Percentiles rank a stretch among this genome's conserved stretches.
These are phyloP conservation scores for Craterostigma plantagineum DNA, from an alignment of 257 asterid species.

Conservation along the genomic window DNA sequence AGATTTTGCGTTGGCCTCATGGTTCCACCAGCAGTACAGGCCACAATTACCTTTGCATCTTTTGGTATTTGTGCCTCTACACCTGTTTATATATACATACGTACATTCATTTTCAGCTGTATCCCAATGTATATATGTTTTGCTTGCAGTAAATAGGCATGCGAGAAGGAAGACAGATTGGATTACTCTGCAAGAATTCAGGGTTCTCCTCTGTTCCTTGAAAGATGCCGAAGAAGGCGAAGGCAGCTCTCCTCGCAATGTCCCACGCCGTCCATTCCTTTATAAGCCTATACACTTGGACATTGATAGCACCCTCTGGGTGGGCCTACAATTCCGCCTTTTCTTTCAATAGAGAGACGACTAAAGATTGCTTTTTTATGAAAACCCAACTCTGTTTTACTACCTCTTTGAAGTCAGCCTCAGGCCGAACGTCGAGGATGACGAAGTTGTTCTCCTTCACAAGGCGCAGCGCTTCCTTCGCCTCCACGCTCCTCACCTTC, in stretches of 20 bases:
- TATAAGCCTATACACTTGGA: conserved; percentile 85
- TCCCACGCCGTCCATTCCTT: conserved; percentile 99
- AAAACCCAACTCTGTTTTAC: background rate
- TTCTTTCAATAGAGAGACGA: too few species aligned
- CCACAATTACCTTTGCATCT: conserved; percentile 70
- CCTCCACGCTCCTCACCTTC: conserved; percentile 87
- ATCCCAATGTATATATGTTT: background rate
- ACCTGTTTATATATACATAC: conserved; percentile 20
- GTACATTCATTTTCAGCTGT: too few species aligned
- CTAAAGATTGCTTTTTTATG: background rate
- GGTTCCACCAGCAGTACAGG: conserved; percentile 85
- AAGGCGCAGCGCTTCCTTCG: conserved; percentile 70
- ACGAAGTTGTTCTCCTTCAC: conserved; percentile 66
- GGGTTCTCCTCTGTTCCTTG: conserved; percentile 96
- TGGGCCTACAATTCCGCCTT: conserved; percentile 28
- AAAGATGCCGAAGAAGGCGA: conserved; percentile 87
- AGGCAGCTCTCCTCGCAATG: conserved; percentile 85
- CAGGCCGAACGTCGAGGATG: conserved; percentile 88
- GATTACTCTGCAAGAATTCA: conserved; percentile 51
- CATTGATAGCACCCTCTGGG: conserved; percentile 85
- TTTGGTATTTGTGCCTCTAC: conserved; percentile 63
- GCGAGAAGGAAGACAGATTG: background rate
- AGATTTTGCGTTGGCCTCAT: conserved; percentile 69
- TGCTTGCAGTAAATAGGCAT: background rate
- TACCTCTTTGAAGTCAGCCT: conserved; percentile 88